phyloP scores from a whole-genome alignment of 2,329 filamentous ascomycete species.

The Pseudogymnoascus pannorum region DNA sequence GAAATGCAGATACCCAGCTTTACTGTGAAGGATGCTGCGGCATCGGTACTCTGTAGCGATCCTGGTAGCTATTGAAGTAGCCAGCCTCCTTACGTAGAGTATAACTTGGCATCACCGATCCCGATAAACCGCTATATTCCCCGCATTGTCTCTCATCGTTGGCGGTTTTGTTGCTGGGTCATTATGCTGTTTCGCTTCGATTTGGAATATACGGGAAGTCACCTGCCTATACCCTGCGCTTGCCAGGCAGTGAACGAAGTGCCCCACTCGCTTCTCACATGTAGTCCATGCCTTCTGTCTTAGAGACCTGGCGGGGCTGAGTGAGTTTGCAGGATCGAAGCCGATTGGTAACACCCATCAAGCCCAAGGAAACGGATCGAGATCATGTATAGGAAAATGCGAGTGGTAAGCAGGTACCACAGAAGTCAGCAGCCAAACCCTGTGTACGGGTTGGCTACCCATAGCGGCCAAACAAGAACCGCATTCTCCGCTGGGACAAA shows the following conservation, averaged over 20 bases:
- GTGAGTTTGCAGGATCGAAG: not conserved
- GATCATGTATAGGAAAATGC: not conserved
- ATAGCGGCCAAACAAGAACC: not conserved
- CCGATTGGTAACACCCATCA: not conserved
- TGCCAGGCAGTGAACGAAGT: not conserved
- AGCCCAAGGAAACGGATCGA: not conserved
- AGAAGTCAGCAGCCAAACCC: not conserved
- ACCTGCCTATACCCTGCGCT: not conserved
- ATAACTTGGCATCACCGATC: constrained; percentile 1
- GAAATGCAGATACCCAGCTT: not conserved
- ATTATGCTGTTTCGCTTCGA: not conserved
- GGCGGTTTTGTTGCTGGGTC: not conserved
- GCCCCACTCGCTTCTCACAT: not conserved
- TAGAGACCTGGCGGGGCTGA: not conserved
- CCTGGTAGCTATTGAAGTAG: not conserved
- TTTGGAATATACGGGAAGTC: not conserved
- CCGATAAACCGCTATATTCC: not conserved
- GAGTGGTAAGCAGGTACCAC: not conserved
- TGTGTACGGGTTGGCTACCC: constrained; percentile 2
- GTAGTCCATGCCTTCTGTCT: not conserved
- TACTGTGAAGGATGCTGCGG: not conserved
- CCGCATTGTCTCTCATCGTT: not conserved
- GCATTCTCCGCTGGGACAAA: not conserved
- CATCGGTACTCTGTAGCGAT: not conserved
- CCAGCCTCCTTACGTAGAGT: not conserved